Conservation (phyloP, 768 basidiomycete genomes). For the Boletus tylopilopsis region DNA sequence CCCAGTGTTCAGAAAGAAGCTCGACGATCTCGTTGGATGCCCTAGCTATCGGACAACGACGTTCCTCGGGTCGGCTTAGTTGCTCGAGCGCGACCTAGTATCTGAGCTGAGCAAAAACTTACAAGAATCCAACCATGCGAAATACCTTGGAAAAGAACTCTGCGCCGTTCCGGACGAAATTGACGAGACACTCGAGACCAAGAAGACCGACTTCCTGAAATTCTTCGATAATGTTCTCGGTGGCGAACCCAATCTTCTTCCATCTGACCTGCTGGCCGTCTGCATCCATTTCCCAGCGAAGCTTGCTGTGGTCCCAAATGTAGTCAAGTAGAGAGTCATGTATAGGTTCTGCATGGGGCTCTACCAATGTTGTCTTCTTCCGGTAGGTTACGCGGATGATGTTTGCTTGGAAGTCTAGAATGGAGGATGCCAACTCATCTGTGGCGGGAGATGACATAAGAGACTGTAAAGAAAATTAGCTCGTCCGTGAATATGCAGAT, state of each 20-base stretch:
- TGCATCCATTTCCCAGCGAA: constrained; percentile 50
- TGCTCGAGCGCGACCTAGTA: constrained; percentile 77
- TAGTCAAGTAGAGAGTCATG: constrained; percentile 56
- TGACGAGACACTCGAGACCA: constrained; percentile 79
- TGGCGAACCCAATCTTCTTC: constrained; percentile 74
- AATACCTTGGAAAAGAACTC: constrained; percentile 72
- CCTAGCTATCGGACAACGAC: constrained; percentile 78
- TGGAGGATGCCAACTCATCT: constrained; percentile 78
- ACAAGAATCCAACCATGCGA: not conserved
- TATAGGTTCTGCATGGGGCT: constrained; percentile 56
- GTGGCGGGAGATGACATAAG: constrained; percentile 80
- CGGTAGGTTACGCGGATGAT: constrained; percentile 74
- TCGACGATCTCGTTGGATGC: constrained; percentile 87
- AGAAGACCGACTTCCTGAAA: constrained; percentile 77
- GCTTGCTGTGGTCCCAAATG: constrained; percentile 64
- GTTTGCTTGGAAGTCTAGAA: constrained; percentile 87
- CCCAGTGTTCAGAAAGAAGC: constrained; percentile 80
- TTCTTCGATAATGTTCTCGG: constrained; percentile 70
- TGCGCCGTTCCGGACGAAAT: constrained; percentile 64
- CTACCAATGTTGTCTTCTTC: constrained; percentile 76
- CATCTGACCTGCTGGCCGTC: constrained; percentile 58
- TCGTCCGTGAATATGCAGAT: not conserved
- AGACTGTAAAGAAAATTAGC: constrained; percentile 42
- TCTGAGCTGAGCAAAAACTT: constrained; percentile 2
- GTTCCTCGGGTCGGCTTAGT: constrained; percentile 63